phyloP scores from a whole-genome alignment of 768 basidiomycete genomes.

The Megacollybia marginata region DNA sequence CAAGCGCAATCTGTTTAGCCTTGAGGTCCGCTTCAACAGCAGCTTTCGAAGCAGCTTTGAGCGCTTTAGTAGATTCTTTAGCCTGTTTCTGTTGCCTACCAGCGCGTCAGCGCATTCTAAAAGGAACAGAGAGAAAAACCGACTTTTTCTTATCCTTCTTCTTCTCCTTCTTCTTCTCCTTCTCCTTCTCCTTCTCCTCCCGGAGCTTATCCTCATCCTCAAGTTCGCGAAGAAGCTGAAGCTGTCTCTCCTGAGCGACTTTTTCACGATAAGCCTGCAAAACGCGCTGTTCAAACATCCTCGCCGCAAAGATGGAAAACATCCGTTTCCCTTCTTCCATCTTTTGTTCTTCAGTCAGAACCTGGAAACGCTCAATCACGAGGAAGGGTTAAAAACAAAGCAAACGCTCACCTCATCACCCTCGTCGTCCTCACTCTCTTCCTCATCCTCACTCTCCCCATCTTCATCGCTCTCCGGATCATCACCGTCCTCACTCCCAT shows the following conservation, averaged over 20 bases:
- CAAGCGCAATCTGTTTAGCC: slow-evolving; percentile 67
- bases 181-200: slow-evolving; percentile 88
- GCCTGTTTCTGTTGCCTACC: slow-evolving; percentile 82
- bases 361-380: slow-evolving; percentile 33
- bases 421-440: slow-evolving; percentile 42
- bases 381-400: slow-evolving; percentile 1
- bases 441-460: slow-evolving; percentile 46
- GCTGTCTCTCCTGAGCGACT: slow-evolving; percentile 92
- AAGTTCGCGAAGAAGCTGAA: slow-evolving; percentile 87
- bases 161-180: slow-evolving; percentile 95
- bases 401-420: slow-evolving; percentile 29
- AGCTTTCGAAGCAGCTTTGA: slow-evolving; percentile 76
- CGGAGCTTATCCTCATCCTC: slow-evolving; percentile 89
- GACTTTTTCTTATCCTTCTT: slow-evolving; percentile 96
- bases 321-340: slow-evolving; percentile 99
- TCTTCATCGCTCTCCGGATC: slow-evolving; percentile 43
- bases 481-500: slow-evolving; percentile 38
- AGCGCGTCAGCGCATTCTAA: slow-evolving; percentile 4
- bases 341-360: slow-evolving; percentile 93
- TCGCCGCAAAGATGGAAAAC: slow-evolving; percentile 99
- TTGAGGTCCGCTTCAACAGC: slow-evolving; percentile 77
- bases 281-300: slow-evolving; percentile 99
- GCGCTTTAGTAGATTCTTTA: slow-evolving; percentile 87
- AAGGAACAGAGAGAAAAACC: slow-evolving; percentile 12
- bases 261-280: slow-evolving; percentile 77